Percentiles rank a stretch among this genome's conserved stretches.
Evolutionary conservation across 768 basidiomycete genomes (phyloP).

Genomic region (Paxillus ammoniavirescens): DNA sequence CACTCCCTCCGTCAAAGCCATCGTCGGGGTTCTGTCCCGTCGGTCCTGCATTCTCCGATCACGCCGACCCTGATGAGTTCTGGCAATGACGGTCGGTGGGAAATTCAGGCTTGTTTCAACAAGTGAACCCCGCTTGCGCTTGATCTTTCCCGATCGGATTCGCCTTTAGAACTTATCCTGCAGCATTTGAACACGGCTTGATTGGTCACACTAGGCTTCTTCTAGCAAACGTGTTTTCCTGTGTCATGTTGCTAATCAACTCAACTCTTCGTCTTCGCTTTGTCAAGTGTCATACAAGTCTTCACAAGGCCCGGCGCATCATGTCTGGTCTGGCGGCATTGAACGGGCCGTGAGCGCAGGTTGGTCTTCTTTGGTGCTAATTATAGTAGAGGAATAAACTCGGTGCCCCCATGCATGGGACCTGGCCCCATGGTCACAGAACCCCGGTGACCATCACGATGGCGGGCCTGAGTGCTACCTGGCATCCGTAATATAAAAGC

Average conservation of each 20-base stretch:
- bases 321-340: not conserved
- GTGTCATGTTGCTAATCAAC: not conserved
- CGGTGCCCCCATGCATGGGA: not conserved
- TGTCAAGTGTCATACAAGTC: not conserved
- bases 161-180: not conserved
- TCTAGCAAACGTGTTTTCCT: not conserved
- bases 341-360: not conserved
- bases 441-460: no score
- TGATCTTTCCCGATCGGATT: not conserved
- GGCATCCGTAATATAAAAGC: slow-evolving; percentile 1
- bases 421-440: not conserved
- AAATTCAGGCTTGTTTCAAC: not conserved
- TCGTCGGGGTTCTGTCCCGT: no score
- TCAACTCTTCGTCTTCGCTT: not conserved
- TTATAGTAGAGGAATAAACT: no score
- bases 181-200: not conserved
- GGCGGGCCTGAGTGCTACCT: not conserved
- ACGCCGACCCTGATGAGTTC: not conserved
- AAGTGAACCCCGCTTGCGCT: not conserved
- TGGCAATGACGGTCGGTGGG: not conserved
- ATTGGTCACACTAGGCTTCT: not conserved
- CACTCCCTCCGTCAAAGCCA: no score
- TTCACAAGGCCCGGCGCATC: no score
- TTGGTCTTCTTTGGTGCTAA: no score
- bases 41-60: not conserved